Conservation (phyloP, 352 stramenopile genomes). For the Globisporangium barbulae region DNA sequence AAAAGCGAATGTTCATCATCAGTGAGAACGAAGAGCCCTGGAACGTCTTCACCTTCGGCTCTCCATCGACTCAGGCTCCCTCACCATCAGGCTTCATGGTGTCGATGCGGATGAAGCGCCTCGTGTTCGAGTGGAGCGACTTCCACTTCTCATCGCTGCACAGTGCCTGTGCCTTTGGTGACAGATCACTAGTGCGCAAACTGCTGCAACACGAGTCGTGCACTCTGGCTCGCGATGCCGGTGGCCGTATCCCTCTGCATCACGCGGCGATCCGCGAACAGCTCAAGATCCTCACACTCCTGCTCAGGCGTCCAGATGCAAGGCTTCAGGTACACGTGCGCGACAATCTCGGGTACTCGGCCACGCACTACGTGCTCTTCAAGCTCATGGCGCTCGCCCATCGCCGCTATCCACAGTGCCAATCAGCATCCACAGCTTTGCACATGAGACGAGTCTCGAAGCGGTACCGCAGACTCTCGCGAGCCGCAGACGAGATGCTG, state of each 20-base stretch:
- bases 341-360: slow-evolving; percentile 37
- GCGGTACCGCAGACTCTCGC: slow-evolving; percentile 23
- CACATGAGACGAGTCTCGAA: slow-evolving; percentile 19
- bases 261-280: slow-evolving; percentile 46
- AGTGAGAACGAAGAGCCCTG: slow-evolving; percentile 32
- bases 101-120: slow-evolving; percentile 18
- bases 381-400: slow-evolving; percentile 34
- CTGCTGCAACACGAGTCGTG: slow-evolving; percentile 23
- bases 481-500: slow-evolving; percentile 3
- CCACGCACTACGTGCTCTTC: slow-evolving; percentile 45
- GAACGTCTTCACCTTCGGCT: slow-evolving; percentile 27
- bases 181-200: slow-evolving; percentile 15
- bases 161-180: slow-evolving; percentile 23
- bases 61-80: background rate
- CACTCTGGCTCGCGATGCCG: slow-evolving; percentile 29
- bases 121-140: slow-evolving; percentile 32
- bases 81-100: slow-evolving; percentile 2
- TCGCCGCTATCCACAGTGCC: slow-evolving; percentile 4
- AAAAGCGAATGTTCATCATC: slow-evolving; percentile 26
- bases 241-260: slow-evolving; percentile 47
- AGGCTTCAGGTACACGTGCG: slow-evolving; percentile 32
- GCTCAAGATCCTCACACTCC: slow-evolving; percentile 23
- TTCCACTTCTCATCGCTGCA: slow-evolving; percentile 37
- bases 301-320: slow-evolving; percentile 36
- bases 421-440: background rate